Percentiles rank a stretch among this genome's conserved stretches.
Conservation (phyloP, 2,329 filamentous ascomycete species). For the Rugonectria rugulosa region DNA sequence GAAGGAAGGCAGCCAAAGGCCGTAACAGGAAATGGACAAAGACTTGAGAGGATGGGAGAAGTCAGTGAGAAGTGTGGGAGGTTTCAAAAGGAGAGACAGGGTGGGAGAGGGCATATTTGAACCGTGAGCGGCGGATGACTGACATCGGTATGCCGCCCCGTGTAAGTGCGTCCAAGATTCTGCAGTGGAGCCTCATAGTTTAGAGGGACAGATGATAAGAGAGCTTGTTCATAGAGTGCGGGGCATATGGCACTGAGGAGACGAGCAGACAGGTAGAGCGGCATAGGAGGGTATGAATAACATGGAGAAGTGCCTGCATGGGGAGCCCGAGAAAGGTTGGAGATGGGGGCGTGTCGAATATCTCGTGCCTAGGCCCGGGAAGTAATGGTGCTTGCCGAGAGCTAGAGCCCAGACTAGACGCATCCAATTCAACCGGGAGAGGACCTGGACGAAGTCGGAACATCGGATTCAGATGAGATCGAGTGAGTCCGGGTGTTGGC, state of each 20-base stretch:
- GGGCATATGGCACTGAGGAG: constrained; percentile 20
- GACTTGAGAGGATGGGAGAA: constrained; percentile 2
- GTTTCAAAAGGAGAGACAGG: constrained; percentile 15
- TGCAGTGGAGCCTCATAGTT: constrained; percentile 24
- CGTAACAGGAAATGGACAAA: constrained; percentile 19
- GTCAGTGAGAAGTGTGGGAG: too few relatives aligned
- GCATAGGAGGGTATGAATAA: constrained; percentile 5
- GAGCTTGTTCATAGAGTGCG: constrained; percentile 30
- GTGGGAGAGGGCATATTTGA: constrained; percentile 40
- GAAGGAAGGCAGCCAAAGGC: constrained; percentile 3
- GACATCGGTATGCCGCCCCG: not conserved
- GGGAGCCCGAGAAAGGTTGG: not conserved
- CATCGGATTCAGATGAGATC: not conserved
- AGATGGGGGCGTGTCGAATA: not conserved
- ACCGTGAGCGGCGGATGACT: constrained; percentile 7
- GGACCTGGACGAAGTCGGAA: constrained; percentile 5
- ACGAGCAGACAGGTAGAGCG: not conserved
- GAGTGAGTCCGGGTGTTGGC: not conserved
- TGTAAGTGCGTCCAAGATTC: constrained; percentile 34
- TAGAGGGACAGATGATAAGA: constrained; percentile 34
- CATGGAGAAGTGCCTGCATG: not conserved
- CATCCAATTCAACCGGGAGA: constrained; percentile 12
- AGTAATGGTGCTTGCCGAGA: not conserved
- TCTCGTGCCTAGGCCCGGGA: not conserved
- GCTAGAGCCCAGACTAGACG: not conserved